Evolutionary conservation across 2,329 filamentous ascomycete genomes (phyloP).

Genomic region (Salinomyces thailandicus): DNA sequence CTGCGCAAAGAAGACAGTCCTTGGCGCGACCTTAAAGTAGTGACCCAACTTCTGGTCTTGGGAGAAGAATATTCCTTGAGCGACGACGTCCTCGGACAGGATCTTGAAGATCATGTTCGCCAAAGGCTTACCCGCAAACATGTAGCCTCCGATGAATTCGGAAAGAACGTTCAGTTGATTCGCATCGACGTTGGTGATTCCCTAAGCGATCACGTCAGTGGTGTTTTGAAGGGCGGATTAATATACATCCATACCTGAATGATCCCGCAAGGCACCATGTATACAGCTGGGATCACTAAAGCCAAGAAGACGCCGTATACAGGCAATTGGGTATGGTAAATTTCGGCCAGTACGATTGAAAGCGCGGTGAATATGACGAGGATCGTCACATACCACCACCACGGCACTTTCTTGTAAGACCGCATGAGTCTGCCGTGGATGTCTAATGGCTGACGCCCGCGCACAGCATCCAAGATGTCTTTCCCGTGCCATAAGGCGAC

Average conservation of each 20-base stretch:
- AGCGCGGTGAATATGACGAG: conserved; percentile 18
- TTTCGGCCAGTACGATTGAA: conserved; percentile 18
- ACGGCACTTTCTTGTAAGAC: conserved; percentile 69
- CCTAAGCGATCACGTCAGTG: conserved; percentile 68
- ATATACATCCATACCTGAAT: conserved; percentile 1
- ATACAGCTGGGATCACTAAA: conserved; percentile 63
- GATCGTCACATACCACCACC: conserved; percentile 48
- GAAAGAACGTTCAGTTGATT: conserved; percentile 32
- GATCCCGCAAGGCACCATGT: conserved; percentile 85
- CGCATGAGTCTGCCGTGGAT: conserved; percentile 70
- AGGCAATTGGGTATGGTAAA: conserved; percentile 35
- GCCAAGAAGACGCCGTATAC: conserved; percentile 80
- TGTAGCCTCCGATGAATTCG: conserved; percentile 42
- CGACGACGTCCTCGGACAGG: conserved; percentile 24
- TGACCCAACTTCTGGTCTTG: conserved; percentile 26
- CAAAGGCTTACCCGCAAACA: conserved; percentile 32
- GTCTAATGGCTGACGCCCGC: conserved; percentile 18
- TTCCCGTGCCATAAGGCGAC: conserved; percentile 27
- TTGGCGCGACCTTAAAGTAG: conserved; percentile 30
- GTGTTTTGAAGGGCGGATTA: too few species aligned
- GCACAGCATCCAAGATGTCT: conserved; percentile 23
- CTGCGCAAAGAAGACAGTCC: conserved; percentile 37
- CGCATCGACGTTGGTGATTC: conserved; percentile 50
- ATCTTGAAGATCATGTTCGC: conserved; percentile 26
- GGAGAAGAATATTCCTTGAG: conserved; percentile 16